These are phyloP conservation scores for Dipteronia sinensis DNA, from an alignment of 345 rosid species.

Conservation along the genomic window DNA sequence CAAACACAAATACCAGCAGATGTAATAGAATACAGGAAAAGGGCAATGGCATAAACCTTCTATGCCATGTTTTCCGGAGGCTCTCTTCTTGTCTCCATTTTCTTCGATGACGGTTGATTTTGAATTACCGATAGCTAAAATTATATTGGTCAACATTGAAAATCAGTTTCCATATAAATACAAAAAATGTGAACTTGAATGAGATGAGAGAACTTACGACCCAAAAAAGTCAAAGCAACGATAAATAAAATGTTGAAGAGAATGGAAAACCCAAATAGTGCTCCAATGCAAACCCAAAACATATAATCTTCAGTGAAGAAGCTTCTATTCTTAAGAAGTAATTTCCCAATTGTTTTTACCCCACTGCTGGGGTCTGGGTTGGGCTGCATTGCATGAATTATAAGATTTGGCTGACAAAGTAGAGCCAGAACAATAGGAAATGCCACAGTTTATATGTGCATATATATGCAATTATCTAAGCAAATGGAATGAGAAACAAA, in stretches of 20 bases:
- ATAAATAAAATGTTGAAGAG: too few species aligned
- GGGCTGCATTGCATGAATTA: slow-evolving; percentile 42
- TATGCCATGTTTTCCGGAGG: slow-evolving; percentile 18
- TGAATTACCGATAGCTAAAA: slow-evolving; percentile 67
- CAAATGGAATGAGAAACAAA: not conserved
- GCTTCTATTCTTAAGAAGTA: too few species aligned
- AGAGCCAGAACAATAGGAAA: too few species aligned
- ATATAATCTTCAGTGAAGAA: too few species aligned
- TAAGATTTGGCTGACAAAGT: too few species aligned
- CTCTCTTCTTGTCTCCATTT: slow-evolving; percentile 36
- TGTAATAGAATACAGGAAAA: not conserved
- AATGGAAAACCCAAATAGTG: too few species aligned
- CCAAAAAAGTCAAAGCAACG: too few species aligned
- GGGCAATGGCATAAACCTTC: slow-evolving; percentile 45
- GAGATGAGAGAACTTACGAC: too few species aligned
- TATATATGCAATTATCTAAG: not conserved
- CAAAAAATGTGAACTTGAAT: not conserved
- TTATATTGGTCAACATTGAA: slow-evolving; percentile 13
- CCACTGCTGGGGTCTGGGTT: slow-evolving; percentile 47
- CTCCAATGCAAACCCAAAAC: too few species aligned
- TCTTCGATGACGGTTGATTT: slow-evolving; percentile 53
- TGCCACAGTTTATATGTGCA: not conserved
- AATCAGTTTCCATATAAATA: slow-evolving; percentile 2
- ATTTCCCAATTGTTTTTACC: too few species aligned
- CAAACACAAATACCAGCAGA: not conserved